phyloP scores from a whole-genome alignment of 2,329 filamentous ascomycete genomes.

The Fusarium oligoseptatum region DNA sequence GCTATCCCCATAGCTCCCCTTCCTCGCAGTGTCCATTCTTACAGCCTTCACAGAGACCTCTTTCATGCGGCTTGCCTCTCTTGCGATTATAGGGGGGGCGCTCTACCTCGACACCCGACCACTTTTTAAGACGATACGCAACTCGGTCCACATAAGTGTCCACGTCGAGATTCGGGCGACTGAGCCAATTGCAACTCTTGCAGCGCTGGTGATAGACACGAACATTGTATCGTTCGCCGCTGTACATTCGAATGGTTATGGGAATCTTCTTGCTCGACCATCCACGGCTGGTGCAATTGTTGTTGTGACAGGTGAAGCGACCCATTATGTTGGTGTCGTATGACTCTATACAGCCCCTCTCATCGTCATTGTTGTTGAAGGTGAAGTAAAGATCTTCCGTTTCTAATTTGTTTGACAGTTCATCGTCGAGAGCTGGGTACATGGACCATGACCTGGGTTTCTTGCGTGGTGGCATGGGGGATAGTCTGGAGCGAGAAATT shows the following conservation, averaged over 20 bases:
- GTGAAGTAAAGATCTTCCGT: slow-evolving; percentile 28
- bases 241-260: slow-evolving; percentile 52
- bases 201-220: slow-evolving; percentile 55
- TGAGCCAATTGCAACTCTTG: slow-evolving; percentile 46
- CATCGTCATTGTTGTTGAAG: slow-evolving; percentile 43
- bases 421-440: slow-evolving; percentile 32
- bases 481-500: not conserved
- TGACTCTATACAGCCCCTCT: slow-evolving; percentile 17
- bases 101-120: slow-evolving; percentile 48
- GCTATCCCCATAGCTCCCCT: not conserved
- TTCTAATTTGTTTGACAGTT: slow-evolving; percentile 26
- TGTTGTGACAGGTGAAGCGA: slow-evolving; percentile 49
- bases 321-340: slow-evolving; percentile 52
- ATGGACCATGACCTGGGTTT: slow-evolving; percentile 32
- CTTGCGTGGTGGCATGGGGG: not conserved
- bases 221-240: slow-evolving; percentile 50
- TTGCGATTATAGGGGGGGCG: not conserved
- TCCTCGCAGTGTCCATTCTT: slow-evolving; percentile 48
- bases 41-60: slow-evolving; percentile 53
- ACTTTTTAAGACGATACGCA: slow-evolving; percentile 53
- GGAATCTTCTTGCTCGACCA: slow-evolving; percentile 54
- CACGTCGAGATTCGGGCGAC: slow-evolving; percentile 44
- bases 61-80: slow-evolving; percentile 41
- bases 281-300: slow-evolving; percentile 25
- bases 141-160: slow-evolving; percentile 52